These are phyloP conservation scores for Macrolepiota fuliginosa DNA, from an alignment of 768 basidiomycete genomes.

Conservation along the genomic window DNA sequence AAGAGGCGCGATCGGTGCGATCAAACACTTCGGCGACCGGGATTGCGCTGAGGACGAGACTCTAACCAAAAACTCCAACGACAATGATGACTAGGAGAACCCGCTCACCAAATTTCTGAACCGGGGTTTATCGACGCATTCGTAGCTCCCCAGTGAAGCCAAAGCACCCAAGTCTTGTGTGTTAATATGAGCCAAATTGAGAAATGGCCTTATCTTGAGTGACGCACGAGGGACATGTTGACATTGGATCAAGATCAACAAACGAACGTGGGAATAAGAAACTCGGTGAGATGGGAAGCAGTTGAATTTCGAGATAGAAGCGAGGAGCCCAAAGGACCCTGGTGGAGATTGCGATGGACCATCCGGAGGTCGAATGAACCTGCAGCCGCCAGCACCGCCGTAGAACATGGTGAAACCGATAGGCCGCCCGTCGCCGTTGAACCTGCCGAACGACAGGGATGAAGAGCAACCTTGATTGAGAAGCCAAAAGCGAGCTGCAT, in stretches of 20 bases:
- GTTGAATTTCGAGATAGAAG: slow-evolving; percentile 1
- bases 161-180: neutral
- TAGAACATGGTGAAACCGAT: neutral
- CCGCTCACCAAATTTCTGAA: neutral
- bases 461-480: neutral
- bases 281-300: slow-evolving; percentile 1
- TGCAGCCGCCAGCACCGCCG: slow-evolving; percentile 1
- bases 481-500: neutral
- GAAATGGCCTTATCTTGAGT: neutral
- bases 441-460: neutral
- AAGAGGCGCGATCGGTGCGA: neutral
- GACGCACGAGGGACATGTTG: slow-evolving; percentile 2
- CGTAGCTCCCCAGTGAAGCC: neutral
- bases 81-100: neutral
- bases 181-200: neutral
- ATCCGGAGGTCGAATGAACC: neutral
- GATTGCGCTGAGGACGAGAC: neutral
- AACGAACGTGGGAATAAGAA: neutral
- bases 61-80: neutral
- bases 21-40: neutral
- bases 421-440: neutral
- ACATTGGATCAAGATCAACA: neutral
- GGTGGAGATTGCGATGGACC: slow-evolving; percentile 2
- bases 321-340: neutral
- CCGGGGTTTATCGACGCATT: neutral